These are phyloP conservation scores for Yamadazyma songkhlaensis DNA, from an alignment of 1,139 yeast genomes.

Conservation along the genomic window DNA sequence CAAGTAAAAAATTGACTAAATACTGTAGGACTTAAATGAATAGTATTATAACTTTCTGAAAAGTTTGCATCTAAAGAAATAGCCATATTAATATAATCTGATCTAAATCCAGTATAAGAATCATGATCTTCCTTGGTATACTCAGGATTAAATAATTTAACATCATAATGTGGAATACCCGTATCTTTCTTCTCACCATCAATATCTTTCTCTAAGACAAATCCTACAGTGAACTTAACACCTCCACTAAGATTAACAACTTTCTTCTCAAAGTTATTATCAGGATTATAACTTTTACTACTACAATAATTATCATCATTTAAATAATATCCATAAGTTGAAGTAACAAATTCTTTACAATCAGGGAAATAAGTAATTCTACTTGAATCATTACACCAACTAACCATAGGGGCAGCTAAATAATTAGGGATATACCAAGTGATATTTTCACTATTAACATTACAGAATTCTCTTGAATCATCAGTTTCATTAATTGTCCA, in stretches of 20 bases:
- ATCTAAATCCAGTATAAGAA: slow-evolving; percentile 39
- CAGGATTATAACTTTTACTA: slow-evolving; percentile 1
- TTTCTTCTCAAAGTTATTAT: slow-evolving; percentile 37
- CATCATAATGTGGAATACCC: slow-evolving; percentile 69
- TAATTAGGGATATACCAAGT: slow-evolving; percentile 60
- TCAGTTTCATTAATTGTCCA: slow-evolving; percentile 43
- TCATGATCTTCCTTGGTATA: slow-evolving; percentile 43
- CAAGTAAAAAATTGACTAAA: slow-evolving; percentile 41
- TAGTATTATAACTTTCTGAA: slow-evolving; percentile 38
- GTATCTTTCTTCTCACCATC: slow-evolving; percentile 30
- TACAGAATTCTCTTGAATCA: slow-evolving; percentile 36
- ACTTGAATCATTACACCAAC: slow-evolving; percentile 57
- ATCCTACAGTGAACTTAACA: slow-evolving; percentile 55
- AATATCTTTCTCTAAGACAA: slow-evolving; percentile 49
- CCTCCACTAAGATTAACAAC: slow-evolving; percentile 63
- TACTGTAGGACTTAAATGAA: slow-evolving; percentile 40
- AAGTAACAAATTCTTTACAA: slow-evolving; percentile 39
- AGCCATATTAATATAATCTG: slow-evolving; percentile 43
- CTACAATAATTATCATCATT: slow-evolving; percentile 18
- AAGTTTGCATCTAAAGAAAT: slow-evolving; percentile 54
- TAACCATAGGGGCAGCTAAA: slow-evolving; percentile 52
- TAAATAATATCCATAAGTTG: slow-evolving; percentile 53
- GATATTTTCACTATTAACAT: slow-evolving; percentile 35
- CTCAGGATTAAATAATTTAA: slow-evolving; percentile 63
- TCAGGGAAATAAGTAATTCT: slow-evolving; percentile 44